These are phyloP conservation scores for Solanum ahanhuiri DNA, from an alignment of 257 asterid genomes.

Conservation along the genomic window DNA sequence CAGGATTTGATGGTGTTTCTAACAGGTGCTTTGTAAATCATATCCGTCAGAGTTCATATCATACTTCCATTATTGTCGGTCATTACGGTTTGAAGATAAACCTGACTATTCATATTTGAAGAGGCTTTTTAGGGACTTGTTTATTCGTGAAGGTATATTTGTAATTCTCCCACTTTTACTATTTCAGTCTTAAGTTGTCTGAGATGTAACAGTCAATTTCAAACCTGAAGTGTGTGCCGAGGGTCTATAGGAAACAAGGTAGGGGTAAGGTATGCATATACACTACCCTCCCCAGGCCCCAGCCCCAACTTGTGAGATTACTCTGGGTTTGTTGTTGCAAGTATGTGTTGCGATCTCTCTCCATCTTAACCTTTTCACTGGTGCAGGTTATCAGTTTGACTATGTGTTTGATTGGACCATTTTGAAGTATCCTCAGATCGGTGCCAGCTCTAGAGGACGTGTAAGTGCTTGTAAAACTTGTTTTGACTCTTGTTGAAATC, in stretches of 20 bases:
- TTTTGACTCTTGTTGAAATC: too few species aligned
- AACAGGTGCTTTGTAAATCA: slow-evolving; percentile 83
- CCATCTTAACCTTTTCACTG: too few species aligned
- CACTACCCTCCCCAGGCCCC: neutral
- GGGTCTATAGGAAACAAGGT: neutral
- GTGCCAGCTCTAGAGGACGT: too few species aligned
- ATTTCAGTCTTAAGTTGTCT: neutral
- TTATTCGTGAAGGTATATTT: slow-evolving; percentile 80
- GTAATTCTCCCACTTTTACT: neutral
- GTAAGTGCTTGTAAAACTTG: too few species aligned
- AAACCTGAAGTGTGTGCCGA: neutral
- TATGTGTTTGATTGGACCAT: too few species aligned
- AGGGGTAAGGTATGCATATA: neutral
- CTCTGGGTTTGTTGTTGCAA: too few species aligned
- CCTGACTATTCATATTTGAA: slow-evolving; percentile 89
- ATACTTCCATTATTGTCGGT: slow-evolving; percentile 86
- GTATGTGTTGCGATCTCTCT: too few species aligned
- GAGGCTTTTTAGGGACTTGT: slow-evolving; percentile 88
- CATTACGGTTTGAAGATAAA: slow-evolving; percentile 84
- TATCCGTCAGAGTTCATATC: slow-evolving; percentile 84
- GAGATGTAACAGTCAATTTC: neutral
- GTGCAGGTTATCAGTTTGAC: too few species aligned
- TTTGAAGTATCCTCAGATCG: too few species aligned
- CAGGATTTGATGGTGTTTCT: neutral
- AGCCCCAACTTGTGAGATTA: neutral